Conservation (phyloP, 1,284 basidiomycete genomes). For the Microbotryum saponariae region DNA sequence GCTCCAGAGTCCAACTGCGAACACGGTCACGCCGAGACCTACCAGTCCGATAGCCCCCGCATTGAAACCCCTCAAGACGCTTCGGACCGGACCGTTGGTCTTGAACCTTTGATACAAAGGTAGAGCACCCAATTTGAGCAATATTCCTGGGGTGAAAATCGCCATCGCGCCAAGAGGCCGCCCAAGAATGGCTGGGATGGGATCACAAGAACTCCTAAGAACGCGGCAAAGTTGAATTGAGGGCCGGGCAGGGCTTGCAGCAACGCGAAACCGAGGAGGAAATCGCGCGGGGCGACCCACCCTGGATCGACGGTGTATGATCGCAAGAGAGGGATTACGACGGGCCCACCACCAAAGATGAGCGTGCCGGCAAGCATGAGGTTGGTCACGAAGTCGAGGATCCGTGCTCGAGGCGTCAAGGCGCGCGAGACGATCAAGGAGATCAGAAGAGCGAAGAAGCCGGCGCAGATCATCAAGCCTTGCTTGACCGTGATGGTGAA, state of each 20-base stretch:
- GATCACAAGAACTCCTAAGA: slow-evolving; percentile 49
- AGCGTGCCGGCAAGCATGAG: slow-evolving; percentile 49
- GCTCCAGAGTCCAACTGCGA: no score
- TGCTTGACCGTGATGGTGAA: slow-evolving; percentile 3
- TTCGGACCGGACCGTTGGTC: slow-evolving; percentile 43
- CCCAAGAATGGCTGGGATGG: slow-evolving; percentile 43
- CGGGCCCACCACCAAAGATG: slow-evolving; percentile 51
- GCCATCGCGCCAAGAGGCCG: slow-evolving; percentile 48
- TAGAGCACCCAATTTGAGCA: slow-evolving; percentile 50
- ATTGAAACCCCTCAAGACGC: slow-evolving; percentile 50
- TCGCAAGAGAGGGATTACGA: slow-evolving; percentile 53
- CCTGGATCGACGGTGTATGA: slow-evolving; percentile 53
- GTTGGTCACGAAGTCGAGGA: slow-evolving; percentile 46
- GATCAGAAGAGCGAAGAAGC: slow-evolving; percentile 24
- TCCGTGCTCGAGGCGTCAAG: slow-evolving; percentile 35
- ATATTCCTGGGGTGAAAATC: slow-evolving; percentile 50
- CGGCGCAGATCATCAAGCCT: slow-evolving; percentile 26
- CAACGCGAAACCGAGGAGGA: slow-evolving; percentile 54
- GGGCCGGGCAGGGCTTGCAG: slow-evolving; percentile 46
- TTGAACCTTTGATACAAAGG: slow-evolving; percentile 49
- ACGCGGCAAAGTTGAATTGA: slow-evolving; percentile 55
- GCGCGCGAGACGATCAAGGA: slow-evolving; percentile 40
- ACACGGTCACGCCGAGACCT: no score
- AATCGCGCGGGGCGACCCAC: slow-evolving; percentile 48
- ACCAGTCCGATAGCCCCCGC: slow-evolving; percentile 50